Conservation (phyloP, 2,329 filamentous ascomycete genomes). For the Aspergillus felis region DNA sequence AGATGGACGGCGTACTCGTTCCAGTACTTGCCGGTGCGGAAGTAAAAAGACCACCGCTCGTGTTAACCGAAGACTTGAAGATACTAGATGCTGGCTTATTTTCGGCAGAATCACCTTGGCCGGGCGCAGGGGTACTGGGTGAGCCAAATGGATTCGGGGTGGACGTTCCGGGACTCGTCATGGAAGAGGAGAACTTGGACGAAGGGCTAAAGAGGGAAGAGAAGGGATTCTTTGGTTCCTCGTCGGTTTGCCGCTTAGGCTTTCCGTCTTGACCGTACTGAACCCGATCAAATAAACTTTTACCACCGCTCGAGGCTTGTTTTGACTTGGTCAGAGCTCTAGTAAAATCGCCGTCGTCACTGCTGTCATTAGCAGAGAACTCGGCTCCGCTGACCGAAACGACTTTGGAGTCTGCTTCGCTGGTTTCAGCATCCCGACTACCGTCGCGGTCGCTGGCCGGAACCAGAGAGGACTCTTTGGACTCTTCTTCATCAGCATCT, state of each 20-base stretch:
- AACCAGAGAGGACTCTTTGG: slow-evolving; percentile 14
- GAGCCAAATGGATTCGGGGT: slow-evolving; percentile 21
- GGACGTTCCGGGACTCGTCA: slow-evolving; percentile 18
- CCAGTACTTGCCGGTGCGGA: slow-evolving; percentile 18
- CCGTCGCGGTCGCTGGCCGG: slow-evolving; percentile 10
- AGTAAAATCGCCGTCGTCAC: slow-evolving; percentile 21
- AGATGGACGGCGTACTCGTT: slow-evolving; percentile 14
- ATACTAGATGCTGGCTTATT: slow-evolving; percentile 15
- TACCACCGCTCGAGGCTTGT: slow-evolving; percentile 18
- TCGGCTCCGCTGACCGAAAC: slow-evolving; percentile 7
- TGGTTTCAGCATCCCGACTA: slow-evolving; percentile 1
- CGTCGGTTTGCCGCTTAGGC: slow-evolving; percentile 20
- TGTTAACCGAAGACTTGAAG: slow-evolving; percentile 13
- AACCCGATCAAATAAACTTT: slow-evolving; percentile 36
- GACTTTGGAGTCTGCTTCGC: slow-evolving; percentile 6
- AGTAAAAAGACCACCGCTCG: slow-evolving; percentile 27
- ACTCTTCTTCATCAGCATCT: slow-evolving; percentile 12
- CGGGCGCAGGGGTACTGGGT: slow-evolving; percentile 6
- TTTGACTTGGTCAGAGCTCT: slow-evolving; percentile 21
- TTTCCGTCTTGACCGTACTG: slow-evolving; percentile 24
- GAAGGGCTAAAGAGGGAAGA: slow-evolving; percentile 21
- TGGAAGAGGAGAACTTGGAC: slow-evolving; percentile 22
- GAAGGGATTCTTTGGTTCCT: slow-evolving; percentile 13
- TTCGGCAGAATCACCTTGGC: slow-evolving; percentile 8
- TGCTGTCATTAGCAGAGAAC: slow-evolving; percentile 17